Percentiles rank a stretch among this genome's conserved stretches.
Conservation (phyloP, 2,329 filamentous ascomycete genomes). For the Trichoderma sp. region DNA sequence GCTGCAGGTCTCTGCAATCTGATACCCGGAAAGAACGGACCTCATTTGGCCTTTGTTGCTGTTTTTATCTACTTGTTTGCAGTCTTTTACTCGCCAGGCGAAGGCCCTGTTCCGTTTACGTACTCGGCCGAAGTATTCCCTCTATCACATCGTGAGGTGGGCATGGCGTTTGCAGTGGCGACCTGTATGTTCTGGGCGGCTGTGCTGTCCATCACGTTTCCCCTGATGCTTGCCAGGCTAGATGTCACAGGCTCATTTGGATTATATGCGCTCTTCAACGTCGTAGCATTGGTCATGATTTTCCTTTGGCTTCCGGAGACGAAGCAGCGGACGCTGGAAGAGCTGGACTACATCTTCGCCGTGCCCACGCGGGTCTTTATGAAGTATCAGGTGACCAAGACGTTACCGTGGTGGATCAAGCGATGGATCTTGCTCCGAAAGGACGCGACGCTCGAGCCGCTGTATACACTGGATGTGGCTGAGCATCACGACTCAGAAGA, state of each 20-base stretch:
- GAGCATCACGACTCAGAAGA: slow-evolving; percentile 41
- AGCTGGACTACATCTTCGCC: slow-evolving; percentile 64
- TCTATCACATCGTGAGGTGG: slow-evolving; percentile 70
- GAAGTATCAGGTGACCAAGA: slow-evolving; percentile 59
- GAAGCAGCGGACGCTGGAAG: slow-evolving; percentile 58
- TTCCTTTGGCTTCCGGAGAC: slow-evolving; percentile 63
- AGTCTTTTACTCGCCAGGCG: slow-evolving; percentile 56
- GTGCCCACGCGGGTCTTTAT: slow-evolving; percentile 62
- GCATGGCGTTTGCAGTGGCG: slow-evolving; percentile 71
- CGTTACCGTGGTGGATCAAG: slow-evolving; percentile 64
- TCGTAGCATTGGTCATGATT: slow-evolving; percentile 59
- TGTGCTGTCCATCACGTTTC: slow-evolving; percentile 66
- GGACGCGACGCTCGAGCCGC: slow-evolving; percentile 45
- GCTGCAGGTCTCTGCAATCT: slow-evolving; percentile 55
- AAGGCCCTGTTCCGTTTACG: slow-evolving; percentile 69
- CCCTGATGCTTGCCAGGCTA: slow-evolving; percentile 54
- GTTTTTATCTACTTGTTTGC: slow-evolving; percentile 62
- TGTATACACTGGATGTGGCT: slow-evolving; percentile 49
- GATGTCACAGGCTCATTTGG: slow-evolving; percentile 56
- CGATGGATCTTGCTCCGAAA: slow-evolving; percentile 59
- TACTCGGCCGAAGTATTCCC: slow-evolving; percentile 73
- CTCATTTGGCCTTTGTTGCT: slow-evolving; percentile 52
- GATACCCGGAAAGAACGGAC: slow-evolving; percentile 47
- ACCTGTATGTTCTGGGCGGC: slow-evolving; percentile 65
- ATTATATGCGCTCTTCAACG: slow-evolving; percentile 60